These are phyloP conservation scores for Scheffersomyces stipitis DNA, from an alignment of 805 yeast species.

Conservation along the genomic window DNA sequence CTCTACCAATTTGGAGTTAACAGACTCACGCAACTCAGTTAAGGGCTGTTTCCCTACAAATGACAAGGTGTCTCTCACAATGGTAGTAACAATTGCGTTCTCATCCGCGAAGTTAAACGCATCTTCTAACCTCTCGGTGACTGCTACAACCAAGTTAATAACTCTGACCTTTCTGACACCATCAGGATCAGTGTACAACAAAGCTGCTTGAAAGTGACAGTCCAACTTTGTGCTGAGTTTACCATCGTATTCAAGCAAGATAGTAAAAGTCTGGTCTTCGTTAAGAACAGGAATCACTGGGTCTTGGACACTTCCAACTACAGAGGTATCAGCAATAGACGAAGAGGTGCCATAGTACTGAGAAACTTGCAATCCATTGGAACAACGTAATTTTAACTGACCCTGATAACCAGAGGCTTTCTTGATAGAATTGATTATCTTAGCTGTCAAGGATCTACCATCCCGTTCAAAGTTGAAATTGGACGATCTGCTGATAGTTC, in stretches of 20 bases:
- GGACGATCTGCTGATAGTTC: slow-evolving; percentile 62
- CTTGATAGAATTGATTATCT: slow-evolving; percentile 52
- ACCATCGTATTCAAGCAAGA: slow-evolving; percentile 76
- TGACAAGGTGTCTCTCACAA: slow-evolving; percentile 40
- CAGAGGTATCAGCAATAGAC: slow-evolving; percentile 10
- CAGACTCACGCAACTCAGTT: slow-evolving; percentile 38
- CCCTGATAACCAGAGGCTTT: slow-evolving; percentile 72
- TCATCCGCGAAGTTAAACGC: slow-evolving; percentile 81
- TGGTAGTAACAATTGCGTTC: slow-evolving; percentile 39
- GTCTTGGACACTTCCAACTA: slow-evolving; percentile 43
- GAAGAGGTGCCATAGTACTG: slow-evolving; percentile 63
- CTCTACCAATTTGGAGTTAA: slow-evolving; percentile 41
- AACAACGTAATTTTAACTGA: slow-evolving; percentile 79
- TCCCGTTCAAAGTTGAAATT: slow-evolving; percentile 69
- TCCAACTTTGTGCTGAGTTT: slow-evolving; percentile 67
- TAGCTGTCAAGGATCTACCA: slow-evolving; percentile 61
- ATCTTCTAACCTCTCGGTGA: slow-evolving; percentile 68
- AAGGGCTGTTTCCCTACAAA: slow-evolving; percentile 41
- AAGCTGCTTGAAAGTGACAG: slow-evolving; percentile 88
- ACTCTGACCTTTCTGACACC: slow-evolving; percentile 86
- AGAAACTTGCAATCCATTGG: slow-evolving; percentile 80
- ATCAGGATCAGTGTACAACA: slow-evolving; percentile 73
- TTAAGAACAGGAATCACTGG: slow-evolving; percentile 69
- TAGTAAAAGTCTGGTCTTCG: slow-evolving; percentile 64
- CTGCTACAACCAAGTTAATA: slow-evolving; percentile 79